Percentiles rank a stretch among this genome's conserved stretches.
Evolutionary conservation across 208 protist genomes (phyloP).

Genomic region (Zelonia costaricensis): DNA sequence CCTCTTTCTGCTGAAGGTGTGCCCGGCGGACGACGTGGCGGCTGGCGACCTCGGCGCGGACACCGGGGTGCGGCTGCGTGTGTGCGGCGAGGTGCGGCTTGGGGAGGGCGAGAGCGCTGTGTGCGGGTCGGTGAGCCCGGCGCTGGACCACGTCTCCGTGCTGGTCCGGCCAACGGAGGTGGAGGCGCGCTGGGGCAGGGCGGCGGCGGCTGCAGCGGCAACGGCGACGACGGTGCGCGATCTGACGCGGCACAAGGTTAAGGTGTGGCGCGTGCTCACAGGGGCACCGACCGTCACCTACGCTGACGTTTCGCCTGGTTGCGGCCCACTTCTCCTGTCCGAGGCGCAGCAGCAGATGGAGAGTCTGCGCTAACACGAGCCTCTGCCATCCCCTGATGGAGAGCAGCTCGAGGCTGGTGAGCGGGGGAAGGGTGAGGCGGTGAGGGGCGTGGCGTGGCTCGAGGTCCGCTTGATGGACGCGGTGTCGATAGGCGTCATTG

Average conservation of each 20-base stretch:
- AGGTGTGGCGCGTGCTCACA: slow-evolving; percentile 19
- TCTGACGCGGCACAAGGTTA: slow-evolving; percentile 12
- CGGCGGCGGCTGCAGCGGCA: too few species aligned
- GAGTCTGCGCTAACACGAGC: slow-evolving; percentile 2
- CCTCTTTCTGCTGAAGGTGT: slow-evolving; percentile 24
- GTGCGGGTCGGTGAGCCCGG: slow-evolving; percentile 12
- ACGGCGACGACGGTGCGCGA: background rate
- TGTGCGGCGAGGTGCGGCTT: slow-evolving; percentile 14
- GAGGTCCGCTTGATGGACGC: too few species aligned
- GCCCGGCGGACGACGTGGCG: slow-evolving; percentile 1
- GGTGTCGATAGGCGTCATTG: too few species aligned
- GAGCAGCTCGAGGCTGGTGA: too few species aligned
- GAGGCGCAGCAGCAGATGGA: slow-evolving; percentile 1
- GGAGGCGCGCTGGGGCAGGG: background rate
- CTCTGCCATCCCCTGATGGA: too few species aligned
- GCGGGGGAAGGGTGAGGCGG: too few species aligned
- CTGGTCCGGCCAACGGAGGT: slow-evolving; percentile 15
- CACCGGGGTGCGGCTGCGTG: slow-evolving; percentile 14
- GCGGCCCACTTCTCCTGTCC: background rate
- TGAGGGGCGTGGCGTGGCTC: too few species aligned
- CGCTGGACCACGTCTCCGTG: slow-evolving; percentile 11
- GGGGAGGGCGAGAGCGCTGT: slow-evolving; percentile 27
- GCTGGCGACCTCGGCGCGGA: background rate
- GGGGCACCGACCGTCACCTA: background rate
- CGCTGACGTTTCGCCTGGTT: background rate